phyloP scores from a whole-genome alignment of 2,329 filamentous ascomycete species.

The Periglandula ipomoeae region DNA sequence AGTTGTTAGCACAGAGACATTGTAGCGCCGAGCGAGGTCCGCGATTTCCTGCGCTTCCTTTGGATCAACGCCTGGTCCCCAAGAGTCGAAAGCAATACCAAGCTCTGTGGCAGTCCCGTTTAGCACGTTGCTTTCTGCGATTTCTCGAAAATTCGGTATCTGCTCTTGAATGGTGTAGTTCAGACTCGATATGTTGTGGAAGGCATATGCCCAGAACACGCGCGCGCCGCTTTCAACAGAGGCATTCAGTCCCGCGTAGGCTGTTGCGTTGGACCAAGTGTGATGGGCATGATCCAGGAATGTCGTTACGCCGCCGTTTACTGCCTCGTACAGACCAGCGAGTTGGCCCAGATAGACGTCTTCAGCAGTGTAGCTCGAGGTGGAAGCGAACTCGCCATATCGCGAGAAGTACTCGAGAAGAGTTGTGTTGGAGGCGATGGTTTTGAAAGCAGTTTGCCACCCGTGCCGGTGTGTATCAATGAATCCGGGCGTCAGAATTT shows the following conservation, averaged over 20 bases:
- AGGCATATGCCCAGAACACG: slow-evolving; percentile 34
- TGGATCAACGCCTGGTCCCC: background rate
- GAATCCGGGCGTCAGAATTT: slow-evolving; percentile 47
- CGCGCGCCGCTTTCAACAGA: slow-evolving; percentile 38
- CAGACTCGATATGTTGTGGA: background rate
- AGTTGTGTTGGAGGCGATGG: slow-evolving; percentile 40
- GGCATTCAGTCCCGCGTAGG: slow-evolving; percentile 35
- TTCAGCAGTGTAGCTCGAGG: slow-evolving; percentile 25
- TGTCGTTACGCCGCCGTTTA: slow-evolving; percentile 45
- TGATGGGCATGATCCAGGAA: slow-evolving; percentile 44
- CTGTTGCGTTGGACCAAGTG: slow-evolving; percentile 32
- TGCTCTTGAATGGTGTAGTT: slow-evolving; percentile 11
- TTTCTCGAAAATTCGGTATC: background rate
- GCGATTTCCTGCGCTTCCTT: background rate
- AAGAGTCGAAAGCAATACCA: background rate
- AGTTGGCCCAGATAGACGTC: slow-evolving; percentile 39
- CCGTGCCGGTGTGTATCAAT: slow-evolving; percentile 47
- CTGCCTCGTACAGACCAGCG: slow-evolving; percentile 36
- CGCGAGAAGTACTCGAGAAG: slow-evolving; percentile 37
- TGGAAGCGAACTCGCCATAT: slow-evolving; percentile 26
- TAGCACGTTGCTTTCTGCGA: background rate
- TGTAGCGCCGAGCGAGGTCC: background rate
- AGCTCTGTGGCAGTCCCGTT: background rate
- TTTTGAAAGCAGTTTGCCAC: slow-evolving; percentile 48
- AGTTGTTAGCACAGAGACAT: background rate